A percentile compares a stretch with the other conserved stretches of the same genome.
phyloP scores from a whole-genome alignment of 352 stramenopile species.

The Hyphochytrium catenoides region DNA sequence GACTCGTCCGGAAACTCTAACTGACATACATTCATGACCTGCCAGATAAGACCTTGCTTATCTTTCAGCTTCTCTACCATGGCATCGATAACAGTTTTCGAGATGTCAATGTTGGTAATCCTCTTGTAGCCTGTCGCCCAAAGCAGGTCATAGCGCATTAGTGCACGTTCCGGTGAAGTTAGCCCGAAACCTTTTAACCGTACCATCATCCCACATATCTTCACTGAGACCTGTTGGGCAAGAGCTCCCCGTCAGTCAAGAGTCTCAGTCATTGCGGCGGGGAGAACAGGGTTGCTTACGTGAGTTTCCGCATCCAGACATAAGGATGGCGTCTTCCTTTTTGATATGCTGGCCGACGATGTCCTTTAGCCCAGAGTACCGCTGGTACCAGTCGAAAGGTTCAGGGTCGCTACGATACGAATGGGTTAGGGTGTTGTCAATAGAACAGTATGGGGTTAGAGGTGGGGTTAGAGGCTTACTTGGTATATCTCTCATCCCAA shows the following conservation, averaged over 20 bases:
- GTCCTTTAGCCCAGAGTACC: constrained; percentile 69
- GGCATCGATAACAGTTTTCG: constrained; percentile 75
- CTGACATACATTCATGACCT: constrained; percentile 81
- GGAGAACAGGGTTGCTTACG: constrained; percentile 6
- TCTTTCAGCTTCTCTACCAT: constrained; percentile 80
- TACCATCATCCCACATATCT: constrained; percentile 81
- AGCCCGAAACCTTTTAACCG: background rate
- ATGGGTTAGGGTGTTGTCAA: background rate
- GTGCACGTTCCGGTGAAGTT: background rate
- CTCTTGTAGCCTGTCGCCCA: constrained; percentile 39
- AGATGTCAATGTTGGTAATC: constrained; percentile 88
- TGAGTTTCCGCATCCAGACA: constrained; percentile 78
- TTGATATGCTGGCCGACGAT: constrained; percentile 72
- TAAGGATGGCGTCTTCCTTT: constrained; percentile 77
- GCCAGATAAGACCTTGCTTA: constrained; percentile 70
- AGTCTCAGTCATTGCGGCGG: background rate
- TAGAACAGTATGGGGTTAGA: constrained; percentile 1
- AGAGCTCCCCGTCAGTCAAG: background rate
- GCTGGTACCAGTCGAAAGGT: constrained; percentile 82
- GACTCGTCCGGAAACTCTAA: constrained; percentile 82
- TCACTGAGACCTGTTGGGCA: constrained; percentile 34
- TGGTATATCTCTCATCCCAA: constrained; percentile 83
- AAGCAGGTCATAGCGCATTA: background rate
- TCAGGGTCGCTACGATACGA: constrained; percentile 43
- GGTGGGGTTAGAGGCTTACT: constrained; percentile 19